Base-by-base conservation (phyloP, 169 alveolate genomes). In the Neospora caninum region DNA sequence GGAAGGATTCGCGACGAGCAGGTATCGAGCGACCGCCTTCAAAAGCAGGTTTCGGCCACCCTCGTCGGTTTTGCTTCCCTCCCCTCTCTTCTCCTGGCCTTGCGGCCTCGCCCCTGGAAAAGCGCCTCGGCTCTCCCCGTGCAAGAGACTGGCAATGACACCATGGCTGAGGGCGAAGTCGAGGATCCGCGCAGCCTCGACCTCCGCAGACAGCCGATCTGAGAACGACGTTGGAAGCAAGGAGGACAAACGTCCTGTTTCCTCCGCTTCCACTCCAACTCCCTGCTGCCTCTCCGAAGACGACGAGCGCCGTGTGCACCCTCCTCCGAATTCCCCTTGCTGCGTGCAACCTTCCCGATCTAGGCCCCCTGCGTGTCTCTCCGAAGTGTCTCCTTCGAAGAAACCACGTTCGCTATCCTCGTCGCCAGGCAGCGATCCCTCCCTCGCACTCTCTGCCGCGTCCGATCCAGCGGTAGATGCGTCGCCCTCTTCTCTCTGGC, bases 1-100 rank as follows among this genome's bases (percentile, higher is more conserved):
- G 34, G 34, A 0, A 9, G 89, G 89, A 82, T 82, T 82, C 41
- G 89, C 89, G 10, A 82, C 64, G 89, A 39, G 39, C 39, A 82
- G 89, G 31, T 82, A 82, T 18, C 89, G n/a, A 20, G 89, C 89
- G 4, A 82, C 16, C 64, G 31, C 89, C 0, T 31, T 10, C 38
- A 82, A n/a, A 36, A 82, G 89, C 27, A 36, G 54, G 36, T 38
- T 67, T 29, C 53, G 9, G 45, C 4, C 88, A 1, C 88, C 31
- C 49, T 80, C 49, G 10, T 38, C 88, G 36, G 43, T 80, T 31
- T 31, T 9, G 1, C 54, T 18, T 10, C 2, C 53, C 39, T 27
- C 67, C 34, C 64, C 89, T 36, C 89, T 82, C 38, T 82, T n/a
- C 38, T 82, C 67, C 6, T 36, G 20, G 38, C 20, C 43, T n/a